phyloP scores from a whole-genome alignment of 805 yeast genomes.

The Suhomyces emberorum region DNA sequence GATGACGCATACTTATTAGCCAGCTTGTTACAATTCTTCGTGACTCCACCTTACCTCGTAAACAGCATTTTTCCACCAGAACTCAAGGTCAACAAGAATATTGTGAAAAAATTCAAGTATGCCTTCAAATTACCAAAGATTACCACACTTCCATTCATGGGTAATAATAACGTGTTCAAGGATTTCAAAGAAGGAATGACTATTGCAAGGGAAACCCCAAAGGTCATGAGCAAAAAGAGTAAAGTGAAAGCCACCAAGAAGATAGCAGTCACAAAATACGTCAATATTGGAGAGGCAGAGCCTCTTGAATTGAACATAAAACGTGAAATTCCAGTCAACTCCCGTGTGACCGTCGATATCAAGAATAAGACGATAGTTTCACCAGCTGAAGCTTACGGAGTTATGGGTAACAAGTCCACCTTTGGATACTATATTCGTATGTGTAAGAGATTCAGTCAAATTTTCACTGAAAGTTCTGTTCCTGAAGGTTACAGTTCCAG shows the following conservation, averaged over 20 bases:
- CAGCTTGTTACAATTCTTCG: slow-evolving; percentile 68
- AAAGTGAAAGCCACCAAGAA: slow-evolving; percentile 37
- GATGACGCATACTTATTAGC: slow-evolving; percentile 56
- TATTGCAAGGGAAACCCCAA: slow-evolving; percentile 40
- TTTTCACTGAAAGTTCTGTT: slow-evolving; percentile 68
- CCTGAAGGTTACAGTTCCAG: slow-evolving; percentile 68
- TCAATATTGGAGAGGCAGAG: slow-evolving; percentile 67
- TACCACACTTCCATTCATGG: slow-evolving; percentile 73
- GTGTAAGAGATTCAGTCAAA: slow-evolving; percentile 54
- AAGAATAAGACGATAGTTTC: slow-evolving; percentile 61
- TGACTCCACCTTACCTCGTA: slow-evolving; percentile 80
- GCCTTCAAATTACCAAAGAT: slow-evolving; percentile 72
- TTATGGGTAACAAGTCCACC: slow-evolving; percentile 54
- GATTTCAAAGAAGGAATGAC: slow-evolving; percentile 64
- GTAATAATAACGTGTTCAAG: slow-evolving; percentile 32
- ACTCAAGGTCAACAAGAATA: slow-evolving; percentile 28
- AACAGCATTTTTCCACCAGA: slow-evolving; percentile 51
- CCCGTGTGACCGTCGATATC: slow-evolving; percentile 76
- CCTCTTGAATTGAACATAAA: slow-evolving; percentile 55
- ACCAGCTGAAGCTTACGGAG: slow-evolving; percentile 67
- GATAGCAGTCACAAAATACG: slow-evolving; percentile 61
- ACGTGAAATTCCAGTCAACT: slow-evolving; percentile 66
- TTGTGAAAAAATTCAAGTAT: slow-evolving; percentile 47
- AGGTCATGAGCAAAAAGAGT: slow-evolving; percentile 38
- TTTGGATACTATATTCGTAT: slow-evolving; percentile 76